Base-by-base conservation (phyloP, 2,329 filamentous ascomycete species). In the Diaporthe vaccinii region DNA sequence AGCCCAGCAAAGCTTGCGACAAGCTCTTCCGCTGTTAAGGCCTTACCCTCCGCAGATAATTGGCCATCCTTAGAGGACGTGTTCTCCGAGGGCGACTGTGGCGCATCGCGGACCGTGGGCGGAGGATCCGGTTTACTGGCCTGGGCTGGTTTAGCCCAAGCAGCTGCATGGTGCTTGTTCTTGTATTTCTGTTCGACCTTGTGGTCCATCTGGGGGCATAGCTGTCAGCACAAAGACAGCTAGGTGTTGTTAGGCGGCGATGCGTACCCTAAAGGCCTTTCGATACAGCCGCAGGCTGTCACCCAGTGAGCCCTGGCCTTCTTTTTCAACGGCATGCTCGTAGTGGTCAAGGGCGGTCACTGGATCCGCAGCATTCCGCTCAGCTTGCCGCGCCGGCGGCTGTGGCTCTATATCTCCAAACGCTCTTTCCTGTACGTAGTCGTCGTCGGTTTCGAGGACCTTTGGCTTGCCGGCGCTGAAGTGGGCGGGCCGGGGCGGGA, bases 211-310 rank as follows among this genome's bases (percentile, higher is more conserved):
- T 96, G 78, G 12, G 12, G 9, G 74, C 22, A 46, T 6, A 5
- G 7, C 15, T 51, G 57, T 77, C 41, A 76, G 76, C 55, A 41
- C 25, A 4, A 28, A 28, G 15, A 20, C 28, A 31, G 22, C 39
- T n/a, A 14, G 22, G 25, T 6, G 10, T 51, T 44, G 36, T 49
- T 10, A 17, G 41, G 4, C 28, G 25, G 28, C 28, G 39, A 55
- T 36, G 80, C 88, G 75, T 84, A 96, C 95, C 82, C 93, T 92
- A 83, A 98, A 98, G 0, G 97, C 97, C 83, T 93, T 95, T 62
- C 97, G 91, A 83, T 99, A 99, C 69, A 97, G 89, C 78, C 90
- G 91, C 73, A 99, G 83, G 82, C 96, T 98, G 77, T 98, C 96
- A 7, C 96, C 95, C 69, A 98, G 87, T 77, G 91, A 97, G 0